Evolutionary conservation across 768 basidiomycete genomes (phyloP).

Genomic region (Mycena epipterygia): DNA sequence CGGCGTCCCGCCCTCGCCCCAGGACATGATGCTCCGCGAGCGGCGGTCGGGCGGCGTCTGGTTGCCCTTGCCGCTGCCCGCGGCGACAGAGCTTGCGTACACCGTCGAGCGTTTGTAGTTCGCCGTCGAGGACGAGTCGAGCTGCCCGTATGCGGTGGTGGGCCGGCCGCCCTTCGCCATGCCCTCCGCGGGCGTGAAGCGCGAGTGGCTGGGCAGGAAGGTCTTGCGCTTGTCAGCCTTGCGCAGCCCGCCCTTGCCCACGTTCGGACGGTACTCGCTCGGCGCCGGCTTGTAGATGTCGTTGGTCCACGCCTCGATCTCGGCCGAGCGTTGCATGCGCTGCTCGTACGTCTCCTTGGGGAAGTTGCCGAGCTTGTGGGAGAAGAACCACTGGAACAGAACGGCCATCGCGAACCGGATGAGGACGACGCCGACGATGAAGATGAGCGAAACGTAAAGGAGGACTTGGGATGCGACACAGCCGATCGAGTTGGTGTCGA

Average conservation of each 20-base stretch:
- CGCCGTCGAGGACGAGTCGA: conserved; percentile 62
- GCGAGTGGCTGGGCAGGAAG: conserved; percentile 76
- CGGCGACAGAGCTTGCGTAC: conserved; percentile 61
- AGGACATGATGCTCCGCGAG: conserved; percentile 87
- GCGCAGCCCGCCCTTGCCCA: conserved; percentile 73
- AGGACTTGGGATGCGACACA: conserved; percentile 95
- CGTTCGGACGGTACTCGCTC: conserved; percentile 90
- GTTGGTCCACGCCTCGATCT: conserved; percentile 97
- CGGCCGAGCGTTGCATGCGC: conserved; percentile 87
- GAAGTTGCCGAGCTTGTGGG: conserved; percentile 95
- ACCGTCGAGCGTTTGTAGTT: conserved; percentile 73
- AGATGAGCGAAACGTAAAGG: conserved; percentile 93
- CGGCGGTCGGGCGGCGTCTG: conserved; percentile 73
- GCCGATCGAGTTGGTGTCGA: conserved; percentile 94
- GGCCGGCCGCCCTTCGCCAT: conserved; percentile 68
- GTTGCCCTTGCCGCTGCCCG: conserved; percentile 65
- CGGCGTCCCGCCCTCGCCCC: conserved; percentile 57
- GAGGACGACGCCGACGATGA: conserved; percentile 96
- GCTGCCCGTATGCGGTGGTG: conserved; percentile 73
- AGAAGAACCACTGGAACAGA: conserved; percentile 97
- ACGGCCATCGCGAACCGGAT: conserved; percentile 98
- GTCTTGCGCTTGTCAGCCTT: conserved; percentile 67
- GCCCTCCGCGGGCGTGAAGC: conserved; percentile 82
- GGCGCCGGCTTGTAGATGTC: conserved; percentile 97
- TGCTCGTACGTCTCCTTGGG: conserved; percentile 93